Evolutionary conservation across 257 asterid genomes (phyloP).

Genomic region (Nicotiana attenuata): DNA sequence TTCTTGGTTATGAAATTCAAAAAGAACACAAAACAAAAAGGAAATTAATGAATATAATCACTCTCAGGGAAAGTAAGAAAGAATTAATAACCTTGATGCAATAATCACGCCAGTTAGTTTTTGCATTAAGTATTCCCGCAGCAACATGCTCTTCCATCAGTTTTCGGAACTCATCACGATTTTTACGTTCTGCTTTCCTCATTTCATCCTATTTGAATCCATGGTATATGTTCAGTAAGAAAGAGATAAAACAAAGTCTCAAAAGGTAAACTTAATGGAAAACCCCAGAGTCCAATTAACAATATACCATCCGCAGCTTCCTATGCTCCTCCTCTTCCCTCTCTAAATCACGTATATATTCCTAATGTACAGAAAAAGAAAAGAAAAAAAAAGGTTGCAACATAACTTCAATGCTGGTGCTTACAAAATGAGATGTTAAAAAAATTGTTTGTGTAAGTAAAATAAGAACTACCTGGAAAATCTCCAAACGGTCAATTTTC

Average conservation of each 20-base stretch:
- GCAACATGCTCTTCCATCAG: constrained; percentile 89
- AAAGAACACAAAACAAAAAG: neutral
- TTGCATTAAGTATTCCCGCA: constrained; percentile 59
- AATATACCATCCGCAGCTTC: constrained; percentile 61
- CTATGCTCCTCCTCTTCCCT: constrained; percentile 89
- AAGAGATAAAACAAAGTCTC: neutral
- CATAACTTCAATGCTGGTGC: neutral
- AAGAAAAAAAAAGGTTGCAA: constrained; percentile 16
- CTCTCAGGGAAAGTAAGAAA: constrained; percentile 2
- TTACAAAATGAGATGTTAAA: neutral
- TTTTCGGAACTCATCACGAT: constrained; percentile 96
- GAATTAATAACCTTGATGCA: constrained; percentile 53
- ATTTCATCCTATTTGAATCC: constrained; percentile 59
- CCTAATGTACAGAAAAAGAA: constrained; percentile 47
- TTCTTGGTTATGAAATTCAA: neutral
- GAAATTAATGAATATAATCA: neutral
- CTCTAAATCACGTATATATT: constrained; percentile 82
- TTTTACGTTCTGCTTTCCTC: constrained; percentile 80
- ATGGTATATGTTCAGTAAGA: neutral
- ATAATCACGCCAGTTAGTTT: constrained; percentile 86
- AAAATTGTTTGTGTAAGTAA: neutral
- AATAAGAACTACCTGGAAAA: constrained; percentile 66
- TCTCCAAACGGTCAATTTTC: constrained; percentile 80
- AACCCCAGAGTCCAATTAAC: constrained; percentile 13
- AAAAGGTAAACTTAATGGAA: neutral